Evolutionary conservation across 176 grass and related monocot species (phyloP).

Genomic region (Bonia amplexicaulis): DNA sequence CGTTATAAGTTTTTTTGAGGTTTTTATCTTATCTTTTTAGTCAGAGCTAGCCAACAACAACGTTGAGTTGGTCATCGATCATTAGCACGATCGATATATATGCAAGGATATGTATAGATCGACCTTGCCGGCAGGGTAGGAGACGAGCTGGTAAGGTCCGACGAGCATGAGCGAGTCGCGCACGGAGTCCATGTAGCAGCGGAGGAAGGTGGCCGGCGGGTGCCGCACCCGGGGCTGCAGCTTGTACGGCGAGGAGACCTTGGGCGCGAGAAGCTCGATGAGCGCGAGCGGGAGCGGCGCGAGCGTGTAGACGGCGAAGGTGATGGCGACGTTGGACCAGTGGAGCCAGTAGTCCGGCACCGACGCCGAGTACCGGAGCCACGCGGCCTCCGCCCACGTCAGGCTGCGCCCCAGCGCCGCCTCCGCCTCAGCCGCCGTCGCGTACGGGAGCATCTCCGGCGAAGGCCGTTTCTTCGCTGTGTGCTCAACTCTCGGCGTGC

Average conservation of each 20-base stretch:
- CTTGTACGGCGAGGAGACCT: conserved; percentile 35
- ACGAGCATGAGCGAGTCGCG: conserved; percentile 30
- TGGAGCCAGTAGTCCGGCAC: conserved; percentile 40
- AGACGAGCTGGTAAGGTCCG: conserved; percentile 32
- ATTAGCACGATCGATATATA: too few relatives aligned
- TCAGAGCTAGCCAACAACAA: too few relatives aligned
- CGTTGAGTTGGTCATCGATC: too few relatives aligned
- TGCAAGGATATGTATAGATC: neutral
- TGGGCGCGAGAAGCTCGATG: conserved; percentile 34
- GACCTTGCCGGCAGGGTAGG: conserved; percentile 53
- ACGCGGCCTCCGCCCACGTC: conserved; percentile 25
- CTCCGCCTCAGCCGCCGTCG: conserved; percentile 37
- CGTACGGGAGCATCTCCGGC: conserved; percentile 45
- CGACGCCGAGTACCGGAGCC: conserved; percentile 42
- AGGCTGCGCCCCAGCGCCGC: conserved; percentile 37
- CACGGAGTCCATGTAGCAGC: conserved; percentile 50
- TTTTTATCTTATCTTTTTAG: too few relatives aligned
- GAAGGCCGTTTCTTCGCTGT: neutral
- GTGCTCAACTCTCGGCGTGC: too few relatives aligned
- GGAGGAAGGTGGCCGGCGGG: conserved; percentile 30
- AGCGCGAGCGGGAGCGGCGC: conserved; percentile 44
- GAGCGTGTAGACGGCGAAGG: conserved; percentile 37
- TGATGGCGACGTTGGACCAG: conserved; percentile 42
- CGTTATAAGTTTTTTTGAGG: too few relatives aligned
- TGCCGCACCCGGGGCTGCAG: conserved; percentile 51